Conservation (phyloP, 1,139 yeast genomes). For the Yamadazyma diddensiae region DNA sequence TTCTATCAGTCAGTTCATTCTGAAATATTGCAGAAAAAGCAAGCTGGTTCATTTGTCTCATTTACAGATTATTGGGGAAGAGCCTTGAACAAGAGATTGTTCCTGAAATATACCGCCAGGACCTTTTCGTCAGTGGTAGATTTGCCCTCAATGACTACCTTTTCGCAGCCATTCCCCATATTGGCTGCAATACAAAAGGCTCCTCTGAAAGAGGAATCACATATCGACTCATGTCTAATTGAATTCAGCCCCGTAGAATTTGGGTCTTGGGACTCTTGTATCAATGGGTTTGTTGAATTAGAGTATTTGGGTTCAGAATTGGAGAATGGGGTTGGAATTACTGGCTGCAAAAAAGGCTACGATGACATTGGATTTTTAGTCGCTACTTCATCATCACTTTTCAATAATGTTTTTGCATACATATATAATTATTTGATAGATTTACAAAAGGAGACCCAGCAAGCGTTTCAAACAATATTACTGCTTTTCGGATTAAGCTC, state of each 20-base stretch:
- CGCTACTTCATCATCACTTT: slow-evolving; percentile 72
- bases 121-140: slow-evolving; percentile 22
- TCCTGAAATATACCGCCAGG: slow-evolving; percentile 31
- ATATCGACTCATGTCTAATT: slow-evolving; percentile 29
- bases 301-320: slow-evolving; percentile 50
- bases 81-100: slow-evolving; percentile 50
- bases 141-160: slow-evolving; percentile 18
- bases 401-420: slow-evolving; percentile 52
- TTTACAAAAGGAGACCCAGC: slow-evolving; percentile 34
- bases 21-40: slow-evolving; percentile 49
- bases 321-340: slow-evolving; percentile 14
- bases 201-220: slow-evolving; percentile 20
- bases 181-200: slow-evolving; percentile 34
- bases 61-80: slow-evolving; percentile 70
- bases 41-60: slow-evolving; percentile 54
- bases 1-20: slow-evolving; percentile 53
- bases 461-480: slow-evolving; percentile 44
- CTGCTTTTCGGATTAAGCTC: slow-evolving; percentile 46
- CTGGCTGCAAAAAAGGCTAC: slow-evolving; percentile 52
- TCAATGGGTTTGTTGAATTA: slow-evolving; percentile 50
- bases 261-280: slow-evolving; percentile 62
- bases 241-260: slow-evolving; percentile 69
- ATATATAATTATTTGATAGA: slow-evolving; percentile 43
- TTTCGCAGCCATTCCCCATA: slow-evolving; percentile 43
- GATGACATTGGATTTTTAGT: slow-evolving; percentile 74